phyloP scores from a whole-genome alignment of 495 filamentous ascomycete species.

The Penicillium taxi region DNA sequence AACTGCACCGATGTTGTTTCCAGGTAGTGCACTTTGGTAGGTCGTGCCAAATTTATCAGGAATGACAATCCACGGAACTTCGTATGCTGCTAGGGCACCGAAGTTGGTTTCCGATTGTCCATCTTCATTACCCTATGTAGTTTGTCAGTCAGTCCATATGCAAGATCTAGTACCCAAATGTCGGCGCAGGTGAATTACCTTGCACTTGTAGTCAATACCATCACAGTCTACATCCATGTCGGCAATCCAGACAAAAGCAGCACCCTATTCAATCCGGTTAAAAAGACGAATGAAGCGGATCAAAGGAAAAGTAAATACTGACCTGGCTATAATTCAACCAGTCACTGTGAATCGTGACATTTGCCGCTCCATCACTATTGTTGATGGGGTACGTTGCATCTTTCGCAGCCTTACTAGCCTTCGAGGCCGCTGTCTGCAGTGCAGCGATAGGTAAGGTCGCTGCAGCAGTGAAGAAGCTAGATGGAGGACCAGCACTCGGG shows the following conservation, averaged over 20 bases:
- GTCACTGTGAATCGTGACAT: constrained; percentile 27
- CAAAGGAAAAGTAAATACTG: neutral
- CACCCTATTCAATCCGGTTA: constrained; percentile 14
- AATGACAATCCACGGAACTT: constrained; percentile 34
- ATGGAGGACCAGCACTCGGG: constrained; percentile 20
- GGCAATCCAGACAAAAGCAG: constrained; percentile 27
- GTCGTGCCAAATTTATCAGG: constrained; percentile 23
- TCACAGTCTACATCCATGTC: constrained; percentile 39
- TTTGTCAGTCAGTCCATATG: neutral
- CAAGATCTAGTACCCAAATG: no score
- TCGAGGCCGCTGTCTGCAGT: constrained; percentile 20
- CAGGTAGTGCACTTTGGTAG: constrained; percentile 18
- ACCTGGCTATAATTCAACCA: constrained; percentile 23
- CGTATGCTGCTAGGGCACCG: constrained; percentile 31
- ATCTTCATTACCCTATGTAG: constrained; percentile 25
- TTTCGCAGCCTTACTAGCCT: constrained; percentile 17
- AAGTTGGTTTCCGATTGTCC: constrained; percentile 27
- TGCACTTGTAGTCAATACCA: constrained; percentile 27
- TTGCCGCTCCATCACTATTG: constrained; percentile 6
- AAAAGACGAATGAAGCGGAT: neutral
- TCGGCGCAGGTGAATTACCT: constrained; percentile 6
- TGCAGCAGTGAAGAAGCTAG: constrained; percentile 24
- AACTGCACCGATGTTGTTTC: constrained; percentile 32
- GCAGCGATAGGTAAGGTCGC: constrained; percentile 19
- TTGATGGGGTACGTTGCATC: constrained; percentile 22